Evolutionary conservation across 2,329 filamentous ascomycete genomes (phyloP).

Genomic region (Ceratocystis ficicola): DNA sequence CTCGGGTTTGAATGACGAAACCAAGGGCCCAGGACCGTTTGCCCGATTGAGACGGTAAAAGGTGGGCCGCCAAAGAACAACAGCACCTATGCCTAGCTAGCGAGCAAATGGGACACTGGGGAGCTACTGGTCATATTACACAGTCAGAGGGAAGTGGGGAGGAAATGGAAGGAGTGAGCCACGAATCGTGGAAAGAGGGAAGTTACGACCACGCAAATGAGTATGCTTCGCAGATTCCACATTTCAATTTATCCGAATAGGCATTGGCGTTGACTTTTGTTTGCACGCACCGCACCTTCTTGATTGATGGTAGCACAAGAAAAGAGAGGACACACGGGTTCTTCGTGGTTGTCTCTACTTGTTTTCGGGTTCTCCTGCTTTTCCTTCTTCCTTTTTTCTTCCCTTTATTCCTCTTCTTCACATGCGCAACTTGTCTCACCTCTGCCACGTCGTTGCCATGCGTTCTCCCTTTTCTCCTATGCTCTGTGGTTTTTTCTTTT

Average conservation of each 20-base stretch:
- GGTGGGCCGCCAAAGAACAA: slow-evolving; percentile 2
- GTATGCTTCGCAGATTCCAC: neutral
- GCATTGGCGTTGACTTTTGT: neutral
- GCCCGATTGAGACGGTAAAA: neutral
- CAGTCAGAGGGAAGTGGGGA: neutral
- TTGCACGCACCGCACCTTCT: neutral
- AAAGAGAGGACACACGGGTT: slow-evolving; percentile 2
- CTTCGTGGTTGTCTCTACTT: neutral
- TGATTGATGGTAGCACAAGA: slow-evolving; percentile 3
- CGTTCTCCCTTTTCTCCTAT: neutral
- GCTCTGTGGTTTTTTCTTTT: neutral
- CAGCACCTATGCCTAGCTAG: neutral
- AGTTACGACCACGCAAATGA: neutral
- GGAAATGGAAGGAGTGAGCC: slow-evolving; percentile 5
- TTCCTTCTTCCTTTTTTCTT: neutral
- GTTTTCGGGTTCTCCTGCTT: neutral
- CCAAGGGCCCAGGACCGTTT: neutral
- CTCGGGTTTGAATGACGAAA: neutral
- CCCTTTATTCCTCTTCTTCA: neutral
- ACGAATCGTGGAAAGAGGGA: neutral
- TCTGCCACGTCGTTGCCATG: neutral
- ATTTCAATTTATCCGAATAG: neutral
- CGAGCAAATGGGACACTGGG: neutral
- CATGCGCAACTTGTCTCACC: neutral
- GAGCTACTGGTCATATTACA: slow-evolving; percentile 4